These are phyloP conservation scores for Whalleya microplaca DNA, from an alignment of 2,329 filamentous ascomycete genomes.

Conservation along the genomic window DNA sequence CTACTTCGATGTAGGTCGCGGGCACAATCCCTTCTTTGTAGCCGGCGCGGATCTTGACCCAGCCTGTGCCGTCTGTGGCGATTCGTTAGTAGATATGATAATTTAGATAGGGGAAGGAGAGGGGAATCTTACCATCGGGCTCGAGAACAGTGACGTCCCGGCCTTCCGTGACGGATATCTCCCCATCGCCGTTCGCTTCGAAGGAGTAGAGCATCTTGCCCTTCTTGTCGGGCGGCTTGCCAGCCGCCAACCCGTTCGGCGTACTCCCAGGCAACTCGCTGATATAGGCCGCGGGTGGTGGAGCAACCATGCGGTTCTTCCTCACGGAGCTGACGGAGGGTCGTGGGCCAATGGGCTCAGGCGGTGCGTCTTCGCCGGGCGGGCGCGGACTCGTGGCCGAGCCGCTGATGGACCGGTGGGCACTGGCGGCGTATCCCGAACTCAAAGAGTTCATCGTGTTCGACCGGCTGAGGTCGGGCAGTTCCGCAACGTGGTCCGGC, in stretches of 20 bases:
- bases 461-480: conserved; percentile 72
- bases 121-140: conserved; percentile 76
- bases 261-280: conserved; percentile 63
- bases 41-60: conserved; percentile 81
- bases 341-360: conserved; percentile 49
- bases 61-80: conserved; percentile 79
- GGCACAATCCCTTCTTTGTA: conserved; percentile 85
- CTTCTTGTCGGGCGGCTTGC: conserved; percentile 57
- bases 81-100: conserved; percentile 36
- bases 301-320: conserved; percentile 80
- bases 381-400: conserved; percentile 46
- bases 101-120: neutral
- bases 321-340: conserved; percentile 57
- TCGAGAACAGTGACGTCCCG: conserved; percentile 79
- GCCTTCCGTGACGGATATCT: conserved; percentile 79
- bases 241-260: conserved; percentile 46
- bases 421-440: conserved; percentile 83
- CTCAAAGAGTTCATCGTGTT: conserved; percentile 91
- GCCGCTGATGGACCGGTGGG: conserved; percentile 74
- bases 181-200: conserved; percentile 77
- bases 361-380: conserved; percentile 54
- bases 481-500: conserved; percentile 59
- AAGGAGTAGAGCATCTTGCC: conserved; percentile 92
- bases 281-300: conserved; percentile 82
- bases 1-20: conserved; percentile 78